These are phyloP conservation scores for Sclerotinia minor DNA, from an alignment of 2,329 filamentous ascomycete genomes.

Conservation along the genomic window DNA sequence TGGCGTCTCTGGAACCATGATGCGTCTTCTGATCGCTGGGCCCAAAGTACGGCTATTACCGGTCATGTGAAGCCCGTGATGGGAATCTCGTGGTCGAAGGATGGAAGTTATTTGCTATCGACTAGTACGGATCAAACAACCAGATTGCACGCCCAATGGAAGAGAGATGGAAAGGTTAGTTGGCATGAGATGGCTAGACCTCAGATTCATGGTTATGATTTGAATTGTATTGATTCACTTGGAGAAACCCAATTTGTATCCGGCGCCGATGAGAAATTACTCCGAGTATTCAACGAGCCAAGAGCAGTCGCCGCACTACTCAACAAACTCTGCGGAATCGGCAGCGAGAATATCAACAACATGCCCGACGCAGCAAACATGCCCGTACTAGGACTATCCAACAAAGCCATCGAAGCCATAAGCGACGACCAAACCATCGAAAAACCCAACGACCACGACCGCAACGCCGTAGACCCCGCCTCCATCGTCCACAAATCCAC, in stretches of 20 bases:
- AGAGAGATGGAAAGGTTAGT: constrained; percentile 51
- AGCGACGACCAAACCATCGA: constrained; percentile 53
- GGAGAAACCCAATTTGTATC: constrained; percentile 79
- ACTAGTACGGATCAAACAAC: constrained; percentile 93
- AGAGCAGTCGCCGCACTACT: constrained; percentile 78
- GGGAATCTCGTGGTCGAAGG: constrained; percentile 79
- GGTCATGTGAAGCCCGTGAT: constrained; percentile 83
- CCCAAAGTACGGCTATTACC: constrained; percentile 72
- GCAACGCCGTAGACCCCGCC: constrained; percentile 56
- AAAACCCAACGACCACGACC: constrained; percentile 48
- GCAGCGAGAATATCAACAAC: constrained; percentile 43
- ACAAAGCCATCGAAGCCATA: constrained; percentile 76
- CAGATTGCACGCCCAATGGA: constrained; percentile 80
- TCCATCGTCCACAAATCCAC: constrained; percentile 59
- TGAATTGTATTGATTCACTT: constrained; percentile 87
- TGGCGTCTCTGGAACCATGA: constrained; percentile 84
- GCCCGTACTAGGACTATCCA: constrained; percentile 90
- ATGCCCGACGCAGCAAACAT: constrained; percentile 91
- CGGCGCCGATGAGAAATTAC: constrained; percentile 95
- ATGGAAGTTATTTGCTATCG: constrained; percentile 81
- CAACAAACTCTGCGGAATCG: constrained; percentile 63
- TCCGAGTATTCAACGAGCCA: constrained; percentile 91
- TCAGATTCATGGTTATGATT: constrained; percentile 96
- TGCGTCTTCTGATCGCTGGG: constrained; percentile 65
- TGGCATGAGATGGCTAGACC: constrained; percentile 97